Base-by-base conservation (phyloP, 2,329 filamentous ascomycete genomes). In the Diaporthe amygdali region DNA sequence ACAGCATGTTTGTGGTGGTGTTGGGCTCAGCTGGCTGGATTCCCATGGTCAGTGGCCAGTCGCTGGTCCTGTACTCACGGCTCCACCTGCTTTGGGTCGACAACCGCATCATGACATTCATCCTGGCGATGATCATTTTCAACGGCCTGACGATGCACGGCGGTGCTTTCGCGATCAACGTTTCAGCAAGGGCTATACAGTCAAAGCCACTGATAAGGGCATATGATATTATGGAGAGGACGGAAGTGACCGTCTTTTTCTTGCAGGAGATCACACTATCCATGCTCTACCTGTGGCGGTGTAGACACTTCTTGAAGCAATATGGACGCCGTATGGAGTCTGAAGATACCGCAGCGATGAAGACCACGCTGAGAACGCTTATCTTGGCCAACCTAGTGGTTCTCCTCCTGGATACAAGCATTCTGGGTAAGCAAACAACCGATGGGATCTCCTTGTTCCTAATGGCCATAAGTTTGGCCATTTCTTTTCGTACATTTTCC, bases 51-150 rank as follows among this genome's bases (percentile, higher is more conserved):
- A 87, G 87, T 20, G 90, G 90, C 5, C 87, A 90, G 75, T 85
- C 86, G 0, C 74, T 89, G 20, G 87, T 90, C 6, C 80, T 90
- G 3, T 90, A 88, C 78, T 91, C 89, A 59, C 85, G 90, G 27
- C 83, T 91, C 12, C 87, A 92, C 75, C 81, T 92, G 17, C 84
- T 92, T 32, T 83, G 90, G 17, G 83, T 82, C 10, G 84, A 87
- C 80, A 68, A 83, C 3, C 77, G 81, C 12, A 78, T 86, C 27
- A 80, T 90, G 1, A 82, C 81, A 4, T 84, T 80, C 51, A 83
- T 90, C 2, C 81, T 90, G 17, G 83, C 79, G 69, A 88, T 91
- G 82, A 88, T 92, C 68, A 83, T 91, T 61, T 80, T 83, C 72
- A 85, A 89, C 74, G 81, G 83, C n/a, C 70, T 91, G 49, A 73